A percentile compares a stretch with the other conserved stretches of the same genome.
phyloP scores from a whole-genome alignment of 768 basidiomycete genomes.

The Pleurotus citrinopileatus region DNA sequence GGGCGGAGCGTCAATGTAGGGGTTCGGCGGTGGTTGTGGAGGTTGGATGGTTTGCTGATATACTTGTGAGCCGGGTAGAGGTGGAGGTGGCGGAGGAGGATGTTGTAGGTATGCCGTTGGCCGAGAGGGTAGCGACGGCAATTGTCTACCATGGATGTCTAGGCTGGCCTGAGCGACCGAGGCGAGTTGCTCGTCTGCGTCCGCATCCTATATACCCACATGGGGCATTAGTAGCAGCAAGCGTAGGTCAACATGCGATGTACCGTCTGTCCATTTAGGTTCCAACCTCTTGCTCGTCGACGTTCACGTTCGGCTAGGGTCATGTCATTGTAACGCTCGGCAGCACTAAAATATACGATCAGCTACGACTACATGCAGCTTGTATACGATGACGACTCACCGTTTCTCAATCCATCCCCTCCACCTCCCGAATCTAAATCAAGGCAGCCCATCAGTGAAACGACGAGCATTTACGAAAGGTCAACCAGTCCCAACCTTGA shows the following conservation, averaged over 20 bases:
- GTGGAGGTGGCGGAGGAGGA: not conserved
- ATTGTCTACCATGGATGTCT: not conserved
- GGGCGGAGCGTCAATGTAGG: not conserved
- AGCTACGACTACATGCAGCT: not conserved
- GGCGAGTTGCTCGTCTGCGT: slow-evolving; percentile 3
- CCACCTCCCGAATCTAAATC: slow-evolving; percentile 78
- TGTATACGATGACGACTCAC: slow-evolving; percentile 32
- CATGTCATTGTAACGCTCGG: slow-evolving; percentile 74
- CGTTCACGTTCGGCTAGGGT: slow-evolving; percentile 55
- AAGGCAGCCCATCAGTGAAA: slow-evolving; percentile 11
- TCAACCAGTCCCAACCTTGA: slow-evolving; percentile 54
- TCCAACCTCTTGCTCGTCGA: slow-evolving; percentile 72
- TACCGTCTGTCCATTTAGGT: slow-evolving; percentile 26
- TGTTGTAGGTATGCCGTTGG: not conserved
- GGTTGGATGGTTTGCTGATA: not conserved
- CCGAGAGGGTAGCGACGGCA: not conserved
- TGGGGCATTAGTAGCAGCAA: not conserved
- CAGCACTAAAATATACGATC: slow-evolving; percentile 50
- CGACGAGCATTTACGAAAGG: not conserved
- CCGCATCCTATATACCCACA: not conserved
- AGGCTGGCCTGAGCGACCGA: not conserved
- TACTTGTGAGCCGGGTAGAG: not conserved
- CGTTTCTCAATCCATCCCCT: slow-evolving; percentile 87
- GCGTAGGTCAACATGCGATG: not conserved
- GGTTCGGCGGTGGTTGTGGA: not conserved